These are phyloP conservation scores for Suillus cothurnatus DNA, from an alignment of 768 basidiomycete genomes.

Conservation along the genomic window DNA sequence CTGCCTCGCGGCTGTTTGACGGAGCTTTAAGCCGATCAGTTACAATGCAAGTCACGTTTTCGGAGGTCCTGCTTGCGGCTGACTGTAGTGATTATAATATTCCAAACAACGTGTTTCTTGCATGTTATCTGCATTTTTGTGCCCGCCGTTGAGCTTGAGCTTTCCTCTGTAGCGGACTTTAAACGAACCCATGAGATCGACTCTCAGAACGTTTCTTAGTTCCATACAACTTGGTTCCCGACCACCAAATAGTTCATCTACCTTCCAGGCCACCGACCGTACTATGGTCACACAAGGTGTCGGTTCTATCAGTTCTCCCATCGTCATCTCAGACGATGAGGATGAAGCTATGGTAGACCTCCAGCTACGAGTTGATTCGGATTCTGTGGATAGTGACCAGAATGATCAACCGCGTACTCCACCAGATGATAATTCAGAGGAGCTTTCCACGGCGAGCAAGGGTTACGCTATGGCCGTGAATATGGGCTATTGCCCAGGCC, in stretches of 20 bases:
- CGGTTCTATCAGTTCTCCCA: constrained; percentile 31
- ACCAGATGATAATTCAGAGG: constrained; percentile 7
- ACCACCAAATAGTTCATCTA: constrained; percentile 5
- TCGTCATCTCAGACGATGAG: constrained; percentile 33
- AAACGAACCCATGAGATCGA: constrained; percentile 11
- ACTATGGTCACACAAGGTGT: constrained; percentile 15
- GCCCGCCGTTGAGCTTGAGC: not conserved
- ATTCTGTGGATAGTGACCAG: constrained; percentile 7
- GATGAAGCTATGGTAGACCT: constrained; percentile 19
- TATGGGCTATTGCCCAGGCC: constrained; percentile 18
- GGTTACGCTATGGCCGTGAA: constrained; percentile 16
- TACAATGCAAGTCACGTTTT: constrained; percentile 7
- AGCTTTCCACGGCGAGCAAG: constrained; percentile 4
- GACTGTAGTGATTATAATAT: not conserved
- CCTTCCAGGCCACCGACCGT: constrained; percentile 7
- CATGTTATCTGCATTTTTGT: not conserved
- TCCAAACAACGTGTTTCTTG: constrained; percentile 5
- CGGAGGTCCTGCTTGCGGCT: not conserved
- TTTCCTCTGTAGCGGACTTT: constrained; percentile 15
- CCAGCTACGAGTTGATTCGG: constrained; percentile 6
- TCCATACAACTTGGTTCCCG: constrained; percentile 6
- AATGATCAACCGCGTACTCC: not conserved
- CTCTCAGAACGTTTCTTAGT: constrained; percentile 6
- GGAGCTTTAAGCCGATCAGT: not conserved
- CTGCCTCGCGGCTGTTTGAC: not conserved